Base-by-base conservation (phyloP, 129 eudicot species). In the Smallanthus sonchifolius region DNA sequence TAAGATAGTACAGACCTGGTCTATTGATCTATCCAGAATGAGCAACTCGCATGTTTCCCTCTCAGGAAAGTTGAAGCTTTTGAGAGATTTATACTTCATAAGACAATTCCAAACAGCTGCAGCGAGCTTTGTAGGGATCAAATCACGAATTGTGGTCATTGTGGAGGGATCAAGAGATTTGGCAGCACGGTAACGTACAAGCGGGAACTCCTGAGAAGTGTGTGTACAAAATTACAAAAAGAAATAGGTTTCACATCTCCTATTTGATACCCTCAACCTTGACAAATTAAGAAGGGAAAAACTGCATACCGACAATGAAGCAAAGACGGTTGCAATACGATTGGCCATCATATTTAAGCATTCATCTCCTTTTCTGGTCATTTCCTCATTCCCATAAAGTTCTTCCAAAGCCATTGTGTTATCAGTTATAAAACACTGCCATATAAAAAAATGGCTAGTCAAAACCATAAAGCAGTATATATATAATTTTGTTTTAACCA, bases 11-110 rank as follows among this genome's bases (percentile, higher is more conserved):
- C 65, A 16, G 67, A 93, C 98, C 97, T 86, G 97, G 81, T 93
- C 98, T 47, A 90, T 73, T 62, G 98, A 90, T 83, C 97, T 88
- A 68, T 93, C 98, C 16, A 93, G 75, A 40, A 93, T 86, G 61
- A 93, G 97, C 86, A 93, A 78, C 70, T 93, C 98, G 82, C 98
- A 90, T n/a, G 98, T 93, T 81, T 93, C 98, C 61, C 84, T 83
- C 63, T 84, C 88, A 45, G 98, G 98, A 61, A 86, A 93, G 84
- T 86, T 87, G 28, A 88, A 80, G 38, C 86, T 77, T 48, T 69
- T 84, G 30, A 79, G 78, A 55, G 96, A n/a, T 77, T 90, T 93
- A 73, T 90, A 86, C 78, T 88, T 94, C 79, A 76, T 84, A 56
- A 93, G 90, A 78, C 84, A 80, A 71, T 93, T 93, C 98, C 98